Evolutionary conservation across 768 basidiomycete genomes (phyloP).

Genomic region (Leucosporidium creatinivorum): DNA sequence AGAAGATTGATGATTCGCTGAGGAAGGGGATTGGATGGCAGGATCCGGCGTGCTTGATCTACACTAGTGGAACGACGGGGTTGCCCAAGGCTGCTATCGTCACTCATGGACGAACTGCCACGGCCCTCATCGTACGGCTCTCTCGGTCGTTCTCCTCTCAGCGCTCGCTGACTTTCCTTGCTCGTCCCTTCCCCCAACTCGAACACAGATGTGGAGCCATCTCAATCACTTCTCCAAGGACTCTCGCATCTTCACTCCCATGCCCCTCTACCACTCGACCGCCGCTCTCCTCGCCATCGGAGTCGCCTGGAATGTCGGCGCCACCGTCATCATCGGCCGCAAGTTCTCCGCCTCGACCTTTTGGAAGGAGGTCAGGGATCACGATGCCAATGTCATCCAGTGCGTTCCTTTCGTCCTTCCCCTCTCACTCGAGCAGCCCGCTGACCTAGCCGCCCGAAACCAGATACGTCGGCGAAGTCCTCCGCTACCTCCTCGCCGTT

Average conservation of each 20-base stretch:
- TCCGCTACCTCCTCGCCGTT: slow-evolving; percentile 22
- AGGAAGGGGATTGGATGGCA: slow-evolving; percentile 22
- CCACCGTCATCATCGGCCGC: slow-evolving; percentile 28
- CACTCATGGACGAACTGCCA: slow-evolving; percentile 14
- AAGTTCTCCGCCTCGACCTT: slow-evolving; percentile 26
- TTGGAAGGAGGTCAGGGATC: slow-evolving; percentile 27
- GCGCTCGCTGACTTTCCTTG: background rate
- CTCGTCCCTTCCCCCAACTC: background rate
- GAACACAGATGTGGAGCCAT: slow-evolving; percentile 6
- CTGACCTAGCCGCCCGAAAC: too few relatives aligned
- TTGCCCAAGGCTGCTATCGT: slow-evolving; percentile 21
- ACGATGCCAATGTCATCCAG: slow-evolving; percentile 21
- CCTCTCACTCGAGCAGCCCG: too few relatives aligned
- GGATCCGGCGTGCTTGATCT: slow-evolving; percentile 24
- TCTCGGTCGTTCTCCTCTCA: background rate
- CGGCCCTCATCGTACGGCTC: slow-evolving; percentile 1
- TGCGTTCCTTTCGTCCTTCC: too few relatives aligned
- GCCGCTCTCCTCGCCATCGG: slow-evolving; percentile 16
- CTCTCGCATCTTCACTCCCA: slow-evolving; percentile 28
- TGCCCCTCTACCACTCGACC: slow-evolving; percentile 26
- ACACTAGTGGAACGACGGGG: slow-evolving; percentile 20
- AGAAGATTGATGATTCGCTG: slow-evolving; percentile 12
- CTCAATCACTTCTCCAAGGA: slow-evolving; percentile 17
- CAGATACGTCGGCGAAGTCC: slow-evolving; percentile 31
- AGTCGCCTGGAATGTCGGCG: slow-evolving; percentile 17